These are phyloP conservation scores for Salvia sclarea DNA, from an alignment of 305 asterid genomes.

Conservation along the genomic window DNA sequence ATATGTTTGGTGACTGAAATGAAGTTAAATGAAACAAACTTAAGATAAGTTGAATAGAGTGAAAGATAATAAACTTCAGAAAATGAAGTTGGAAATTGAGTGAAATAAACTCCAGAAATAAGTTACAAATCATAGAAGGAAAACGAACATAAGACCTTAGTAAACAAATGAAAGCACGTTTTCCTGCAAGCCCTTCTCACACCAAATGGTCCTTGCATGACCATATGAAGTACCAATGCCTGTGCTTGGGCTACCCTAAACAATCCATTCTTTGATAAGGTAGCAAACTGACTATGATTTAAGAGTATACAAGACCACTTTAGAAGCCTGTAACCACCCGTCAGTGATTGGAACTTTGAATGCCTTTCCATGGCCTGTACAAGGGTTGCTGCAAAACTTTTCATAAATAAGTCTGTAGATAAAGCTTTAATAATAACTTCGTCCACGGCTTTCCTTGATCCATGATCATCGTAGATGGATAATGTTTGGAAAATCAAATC, in stretches of 20 bases:
- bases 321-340: constrained; percentile 73
- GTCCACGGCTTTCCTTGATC: constrained; percentile 88
- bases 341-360: constrained; percentile 62
- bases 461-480: constrained; percentile 69
- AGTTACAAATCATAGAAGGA: constrained; percentile 17
- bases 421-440: constrained; percentile 66
- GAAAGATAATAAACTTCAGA: constrained; percentile 26
- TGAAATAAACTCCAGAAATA: constrained; percentile 6
- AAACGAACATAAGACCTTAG: constrained; percentile 56
- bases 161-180: constrained; percentile 56
- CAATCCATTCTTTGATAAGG: constrained; percentile 76
- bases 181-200: constrained; percentile 70
- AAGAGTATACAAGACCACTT: constrained; percentile 88
- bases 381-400: constrained; percentile 84
- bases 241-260: constrained; percentile 80
- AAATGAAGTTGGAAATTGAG: constrained; percentile 30
- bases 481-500: constrained; percentile 77
- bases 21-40: constrained; percentile 21
- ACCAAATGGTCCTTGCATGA: constrained; percentile 70
- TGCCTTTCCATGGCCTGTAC: constrained; percentile 94
- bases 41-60: constrained; percentile 4
- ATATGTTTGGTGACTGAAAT: constrained; percentile 78
- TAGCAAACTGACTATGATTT: constrained; percentile 67
- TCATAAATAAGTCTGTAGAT: constrained; percentile 60
- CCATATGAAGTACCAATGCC: constrained; percentile 64